These are phyloP conservation scores for Holtermannia corniformis DNA, from an alignment of 768 basidiomycete species.

Conservation along the genomic window DNA sequence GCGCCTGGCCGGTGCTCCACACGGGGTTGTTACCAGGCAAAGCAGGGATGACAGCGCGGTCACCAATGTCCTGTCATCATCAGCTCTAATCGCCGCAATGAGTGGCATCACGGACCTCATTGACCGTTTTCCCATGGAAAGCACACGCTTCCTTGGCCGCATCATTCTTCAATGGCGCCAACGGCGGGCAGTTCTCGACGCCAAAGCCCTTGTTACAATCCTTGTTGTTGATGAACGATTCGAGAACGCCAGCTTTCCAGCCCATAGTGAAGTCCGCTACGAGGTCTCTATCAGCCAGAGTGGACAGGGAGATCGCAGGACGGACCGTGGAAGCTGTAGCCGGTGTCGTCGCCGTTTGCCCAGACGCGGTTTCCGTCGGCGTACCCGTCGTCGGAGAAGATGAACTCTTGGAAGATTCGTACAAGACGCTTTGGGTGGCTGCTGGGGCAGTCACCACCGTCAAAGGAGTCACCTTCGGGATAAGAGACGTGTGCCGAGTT, in stretches of 20 bases:
- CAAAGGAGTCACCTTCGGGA: slow-evolving; percentile 8
- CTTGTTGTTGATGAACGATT: slow-evolving; percentile 11
- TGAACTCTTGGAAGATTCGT: slow-evolving; percentile 25
- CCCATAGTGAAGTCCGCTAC: slow-evolving; percentile 23
- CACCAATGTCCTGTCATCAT: slow-evolving; percentile 9
- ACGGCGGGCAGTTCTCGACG: slow-evolving; percentile 17
- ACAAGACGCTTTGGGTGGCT: not conserved
- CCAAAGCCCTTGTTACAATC: slow-evolving; percentile 15
- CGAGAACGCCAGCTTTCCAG: slow-evolving; percentile 20
- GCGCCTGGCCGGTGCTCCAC: slow-evolving; percentile 1
- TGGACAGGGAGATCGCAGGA: not conserved
- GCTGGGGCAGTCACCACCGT: slow-evolving; percentile 18
- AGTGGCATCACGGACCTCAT: slow-evolving; percentile 16
- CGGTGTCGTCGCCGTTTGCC: slow-evolving; percentile 21
- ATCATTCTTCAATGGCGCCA: slow-evolving; percentile 5
- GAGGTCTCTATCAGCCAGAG: not conserved
- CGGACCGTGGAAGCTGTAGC: slow-evolving; percentile 25
- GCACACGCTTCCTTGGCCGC: slow-evolving; percentile 7
- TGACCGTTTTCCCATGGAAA: slow-evolving; percentile 15
- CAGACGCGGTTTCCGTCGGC: slow-evolving; percentile 8
- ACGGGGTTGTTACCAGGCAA: slow-evolving; percentile 29
- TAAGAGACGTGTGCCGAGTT: slow-evolving; percentile 16
- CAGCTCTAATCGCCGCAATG: not conserved
- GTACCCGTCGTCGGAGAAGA: slow-evolving; percentile 18
- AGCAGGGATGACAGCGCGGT: slow-evolving; percentile 7